Evolutionary conservation across 129 eudicot genomes (phyloP), one percentile per base, ranked within the genome.

Genomic region (Tanacetum coccineum): DNA sequence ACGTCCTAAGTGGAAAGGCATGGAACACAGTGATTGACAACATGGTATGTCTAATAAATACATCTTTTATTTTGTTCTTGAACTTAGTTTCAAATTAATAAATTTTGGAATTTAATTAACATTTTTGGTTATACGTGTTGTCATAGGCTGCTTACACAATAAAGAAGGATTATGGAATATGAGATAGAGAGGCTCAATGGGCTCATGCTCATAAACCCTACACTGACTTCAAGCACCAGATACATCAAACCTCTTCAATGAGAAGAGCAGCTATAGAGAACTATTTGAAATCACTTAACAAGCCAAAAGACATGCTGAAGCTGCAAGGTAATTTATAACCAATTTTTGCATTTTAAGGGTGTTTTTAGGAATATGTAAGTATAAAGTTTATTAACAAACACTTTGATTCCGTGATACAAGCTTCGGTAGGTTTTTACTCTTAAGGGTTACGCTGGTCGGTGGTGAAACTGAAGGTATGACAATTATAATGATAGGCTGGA

Each of bases 161-260:
- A 72, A 91, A 87, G 85, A 87, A 84, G 70, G 89, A 87, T 51
- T 84, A 81, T 36, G 96, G 93, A 15, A 84, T 73, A 78, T 91
- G 78, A 4, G 95, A 90, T 66, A 78, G 95, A 63, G 95, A 90
- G 57, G 97, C 97, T 26, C 95, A 90, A 70, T 90, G 95, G 95
- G 92, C 87, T 3, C 51, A 76, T 68, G 87, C 91, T 68, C 95
- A 87, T 28, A 22, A 87, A 90, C 95, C 5, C 79, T 87, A 44
- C 97, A 87, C 14, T 91, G 97, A 28, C 89, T 90, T 61, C 88
- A 87, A 52, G 53, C 89, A 10, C 66, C 87, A 1, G 82, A 74
- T 20, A 32, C 75, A 1, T 48, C n/a, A 21, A 71, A 21, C 62
- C n/a, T 75, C 20, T 64, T 77, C 68, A 67, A 73, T 19, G 84